Evolutionary conservation across 1,284 basidiomycete genomes (phyloP).

Genomic region (Athelia sp.): DNA sequence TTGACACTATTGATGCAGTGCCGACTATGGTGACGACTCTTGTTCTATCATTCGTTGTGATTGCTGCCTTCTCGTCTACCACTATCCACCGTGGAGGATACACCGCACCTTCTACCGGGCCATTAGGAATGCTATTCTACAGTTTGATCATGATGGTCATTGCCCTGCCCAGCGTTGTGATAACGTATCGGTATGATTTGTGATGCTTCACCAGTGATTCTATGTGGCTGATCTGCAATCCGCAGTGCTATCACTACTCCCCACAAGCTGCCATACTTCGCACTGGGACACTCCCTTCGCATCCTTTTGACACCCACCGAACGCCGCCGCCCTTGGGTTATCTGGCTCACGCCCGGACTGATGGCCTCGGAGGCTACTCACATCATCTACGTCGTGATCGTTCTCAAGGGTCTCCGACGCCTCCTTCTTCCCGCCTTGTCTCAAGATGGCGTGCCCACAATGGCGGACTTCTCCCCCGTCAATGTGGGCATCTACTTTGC

Average conservation of each 20-base stretch:
- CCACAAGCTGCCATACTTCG: slow-evolving; percentile 69
- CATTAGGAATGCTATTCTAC: slow-evolving; percentile 58
- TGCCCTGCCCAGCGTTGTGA: slow-evolving; percentile 72
- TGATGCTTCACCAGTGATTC: background rate
- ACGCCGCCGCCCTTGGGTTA: slow-evolving; percentile 70
- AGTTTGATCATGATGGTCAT: slow-evolving; percentile 68
- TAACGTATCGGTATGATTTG: slow-evolving; percentile 65
- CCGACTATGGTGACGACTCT: slow-evolving; percentile 63
- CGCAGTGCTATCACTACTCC: slow-evolving; percentile 82
- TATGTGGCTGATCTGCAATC: background rate
- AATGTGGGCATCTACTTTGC: slow-evolving; percentile 58
- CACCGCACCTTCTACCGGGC: slow-evolving; percentile 4
- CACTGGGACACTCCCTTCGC: slow-evolving; percentile 58
- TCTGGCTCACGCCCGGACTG: slow-evolving; percentile 84
- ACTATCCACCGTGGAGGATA: slow-evolving; percentile 61
- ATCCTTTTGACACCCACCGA: slow-evolving; percentile 81
- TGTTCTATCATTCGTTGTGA: slow-evolving; percentile 37
- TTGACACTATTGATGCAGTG: slow-evolving; percentile 39
- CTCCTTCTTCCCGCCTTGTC: slow-evolving; percentile 57
- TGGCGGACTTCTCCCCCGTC: slow-evolving; percentile 37
- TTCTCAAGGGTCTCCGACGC: slow-evolving; percentile 60
- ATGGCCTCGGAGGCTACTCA: slow-evolving; percentile 66
- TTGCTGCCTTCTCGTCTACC: slow-evolving; percentile 49
- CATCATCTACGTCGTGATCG: slow-evolving; percentile 62
- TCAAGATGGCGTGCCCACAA: slow-evolving; percentile 17